These are phyloP conservation scores for Halteria grandinella DNA, from an alignment of 73 alveolate genomes.

Conservation along the genomic window DNA sequence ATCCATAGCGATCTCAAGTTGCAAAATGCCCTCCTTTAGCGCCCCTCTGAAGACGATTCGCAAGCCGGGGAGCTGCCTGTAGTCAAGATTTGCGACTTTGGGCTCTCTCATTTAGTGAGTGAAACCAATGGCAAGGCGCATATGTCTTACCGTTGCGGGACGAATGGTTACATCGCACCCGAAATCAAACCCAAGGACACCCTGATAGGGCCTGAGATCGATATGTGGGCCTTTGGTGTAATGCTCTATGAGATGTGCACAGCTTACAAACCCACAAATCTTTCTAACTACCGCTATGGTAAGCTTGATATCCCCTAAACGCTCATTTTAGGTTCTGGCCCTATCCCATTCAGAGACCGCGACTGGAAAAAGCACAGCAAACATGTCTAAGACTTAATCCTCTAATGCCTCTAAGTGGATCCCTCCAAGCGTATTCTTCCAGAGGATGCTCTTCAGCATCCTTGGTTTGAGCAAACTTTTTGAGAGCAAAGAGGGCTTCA, in stretches of 20 bases:
- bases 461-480: too few species aligned
- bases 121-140: conserved; percentile 26
- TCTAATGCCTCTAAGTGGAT: conserved; percentile 25
- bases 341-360: conserved; percentile 68
- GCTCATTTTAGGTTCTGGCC: conserved; percentile 54
- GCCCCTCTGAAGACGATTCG: conserved; percentile 47
- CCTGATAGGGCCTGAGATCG: conserved; percentile 50
- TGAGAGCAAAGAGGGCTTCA: too few species aligned
- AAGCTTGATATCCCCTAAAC: neutral
- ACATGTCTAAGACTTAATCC: conserved; percentile 54
- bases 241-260: conserved; percentile 67
- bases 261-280: conserved; percentile 76
- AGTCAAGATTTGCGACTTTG: neutral
- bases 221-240: conserved; percentile 79
- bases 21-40: conserved; percentile 60
- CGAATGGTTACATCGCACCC: conserved; percentile 72
- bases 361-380: conserved; percentile 75
- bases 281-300: conserved; percentile 39
- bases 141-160: conserved; percentile 70
- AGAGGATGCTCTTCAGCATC: conserved; percentile 57
- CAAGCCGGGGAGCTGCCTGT: conserved; percentile 48
- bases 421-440: conserved; percentile 59
- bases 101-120: neutral
- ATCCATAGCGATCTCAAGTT: conserved; percentile 68
- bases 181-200: conserved; percentile 49